Evolutionary conservation across 345 rosid genomes (phyloP), one percentile per base, ranked within the genome.

Genomic region (Stellera chamaejasme): DNA sequence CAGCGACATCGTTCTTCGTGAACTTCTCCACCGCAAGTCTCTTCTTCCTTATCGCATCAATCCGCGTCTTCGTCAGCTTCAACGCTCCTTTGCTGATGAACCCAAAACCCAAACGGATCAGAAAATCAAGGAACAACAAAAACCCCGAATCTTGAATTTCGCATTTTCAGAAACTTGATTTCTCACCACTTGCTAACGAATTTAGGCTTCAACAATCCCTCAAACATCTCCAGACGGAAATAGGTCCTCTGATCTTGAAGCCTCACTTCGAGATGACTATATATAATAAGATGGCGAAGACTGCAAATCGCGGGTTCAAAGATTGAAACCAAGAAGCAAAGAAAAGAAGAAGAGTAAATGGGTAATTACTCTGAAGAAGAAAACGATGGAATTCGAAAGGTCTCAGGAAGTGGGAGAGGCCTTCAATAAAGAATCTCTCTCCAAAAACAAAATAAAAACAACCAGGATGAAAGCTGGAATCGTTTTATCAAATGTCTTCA

Each of bases 1-100:
- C 95, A 15, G 77, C 92, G 47, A 90, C 64, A 75, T 90, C 99
- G n/a, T 76, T 85, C 78, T 72, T 87, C 75, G 85, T 54, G 64
- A 64, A 85, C 69, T 77, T 83, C 56, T 72, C 69, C 53, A 85
- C 75, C 10, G 88, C 72, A 50, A 47, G 63, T 72, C 81, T 90
- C 84, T 77, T 94, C 79, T 75, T 94, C 82, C 64, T 82, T 51
- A 83, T 75, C 27, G 74, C 43, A 28, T 85, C 99, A 2, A 94
- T 59, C 47, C 96, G 70, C 41, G 81, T 68, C 69, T 80, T 87
- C 2, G 70, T 79, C 49, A 76, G 61, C 87, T 70, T 87, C 41
- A 77, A 48, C 55, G 71, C 69, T 48, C 81, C 53, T 71, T 90
- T 85, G 77, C 99, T 93, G 1, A 13, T 26, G 15, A 48, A 8